Conservation (phyloP, 2,329 filamentous ascomycete species). For the Cordyceps javanica region DNA sequence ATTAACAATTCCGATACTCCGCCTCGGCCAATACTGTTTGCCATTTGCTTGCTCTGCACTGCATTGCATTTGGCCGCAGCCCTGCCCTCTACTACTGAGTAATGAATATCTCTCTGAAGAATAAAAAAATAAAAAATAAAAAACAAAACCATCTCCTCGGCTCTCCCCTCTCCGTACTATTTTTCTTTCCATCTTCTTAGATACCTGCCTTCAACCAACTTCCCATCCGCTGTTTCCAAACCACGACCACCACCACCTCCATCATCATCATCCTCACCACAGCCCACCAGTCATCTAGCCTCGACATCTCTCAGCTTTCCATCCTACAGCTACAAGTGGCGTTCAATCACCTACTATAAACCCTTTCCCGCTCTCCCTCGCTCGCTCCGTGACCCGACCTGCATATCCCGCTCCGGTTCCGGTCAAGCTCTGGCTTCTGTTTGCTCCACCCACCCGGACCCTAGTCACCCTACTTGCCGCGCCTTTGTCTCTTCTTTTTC, state of each 20-base stretch:
- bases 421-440: background rate
- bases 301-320: too few species aligned
- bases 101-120: too few species aligned
- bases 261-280: background rate
- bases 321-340: background rate
- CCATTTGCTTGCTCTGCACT: background rate
- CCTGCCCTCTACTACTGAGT: background rate
- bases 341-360: conserved; percentile 4
- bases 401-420: conserved; percentile 2
- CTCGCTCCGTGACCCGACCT: background rate
- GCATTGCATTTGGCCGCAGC: too few species aligned
- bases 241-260: background rate
- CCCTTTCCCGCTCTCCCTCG: background rate
- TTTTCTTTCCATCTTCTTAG: too few species aligned
- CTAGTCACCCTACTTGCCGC: too few species aligned
- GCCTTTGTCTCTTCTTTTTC: too few species aligned
- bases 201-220: background rate
- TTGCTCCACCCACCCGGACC: background rate
- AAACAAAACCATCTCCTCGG: background rate
- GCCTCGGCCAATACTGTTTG: background rate
- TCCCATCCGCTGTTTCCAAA: too few species aligned
- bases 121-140: too few species aligned
- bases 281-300: background rate
- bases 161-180: background rate
- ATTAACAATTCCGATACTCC: conserved; percentile 12